A percentile compares a stretch with the other conserved stretches of the same genome.
Evolutionary conservation across 2,329 filamentous ascomycete species (phyloP).

Genomic region (Ophiostoma ulmi): DNA sequence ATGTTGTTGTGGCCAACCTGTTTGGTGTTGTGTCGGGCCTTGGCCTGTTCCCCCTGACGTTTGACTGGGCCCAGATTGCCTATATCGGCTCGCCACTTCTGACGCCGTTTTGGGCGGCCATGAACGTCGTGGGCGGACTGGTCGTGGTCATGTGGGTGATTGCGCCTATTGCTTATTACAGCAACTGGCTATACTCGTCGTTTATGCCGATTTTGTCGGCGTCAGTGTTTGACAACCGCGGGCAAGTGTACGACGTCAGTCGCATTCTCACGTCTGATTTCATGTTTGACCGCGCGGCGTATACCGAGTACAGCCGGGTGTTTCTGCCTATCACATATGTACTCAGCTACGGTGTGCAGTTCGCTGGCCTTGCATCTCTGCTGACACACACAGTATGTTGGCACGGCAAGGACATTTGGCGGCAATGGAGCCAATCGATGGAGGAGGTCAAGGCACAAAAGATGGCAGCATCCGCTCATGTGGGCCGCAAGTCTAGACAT

Average conservation of each 20-base stretch:
- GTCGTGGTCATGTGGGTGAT: conserved; percentile 81
- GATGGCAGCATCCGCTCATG: neutral
- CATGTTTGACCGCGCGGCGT: conserved; percentile 70
- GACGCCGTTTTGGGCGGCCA: conserved; percentile 79
- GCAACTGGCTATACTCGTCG: conserved; percentile 71
- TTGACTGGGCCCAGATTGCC: conserved; percentile 87
- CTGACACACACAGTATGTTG: conserved; percentile 77
- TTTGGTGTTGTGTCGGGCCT: conserved; percentile 83
- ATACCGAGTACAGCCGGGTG: conserved; percentile 74
- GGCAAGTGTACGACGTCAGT: conserved; percentile 73
- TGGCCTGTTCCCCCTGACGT: conserved; percentile 77
- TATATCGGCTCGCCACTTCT: conserved; percentile 80
- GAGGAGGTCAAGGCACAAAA: conserved; percentile 46
- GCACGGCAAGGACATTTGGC: conserved; percentile 79
- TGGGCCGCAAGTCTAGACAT: conserved; percentile 9
- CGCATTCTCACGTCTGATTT: conserved; percentile 74
- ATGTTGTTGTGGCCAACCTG: conserved; percentile 78
- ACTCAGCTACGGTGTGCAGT: conserved; percentile 79
- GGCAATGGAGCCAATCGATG: conserved; percentile 66
- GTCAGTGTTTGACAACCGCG: conserved; percentile 80
- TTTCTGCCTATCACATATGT: conserved; percentile 85
- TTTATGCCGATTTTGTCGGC: conserved; percentile 85
- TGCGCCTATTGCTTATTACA: conserved; percentile 75
- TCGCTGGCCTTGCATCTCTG: conserved; percentile 73
- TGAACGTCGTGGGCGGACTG: conserved; percentile 77